Percentiles rank a stretch among this genome's conserved stretches.
Conservation (phyloP, 306 rosid species). For the Prunus mongolica region DNA sequence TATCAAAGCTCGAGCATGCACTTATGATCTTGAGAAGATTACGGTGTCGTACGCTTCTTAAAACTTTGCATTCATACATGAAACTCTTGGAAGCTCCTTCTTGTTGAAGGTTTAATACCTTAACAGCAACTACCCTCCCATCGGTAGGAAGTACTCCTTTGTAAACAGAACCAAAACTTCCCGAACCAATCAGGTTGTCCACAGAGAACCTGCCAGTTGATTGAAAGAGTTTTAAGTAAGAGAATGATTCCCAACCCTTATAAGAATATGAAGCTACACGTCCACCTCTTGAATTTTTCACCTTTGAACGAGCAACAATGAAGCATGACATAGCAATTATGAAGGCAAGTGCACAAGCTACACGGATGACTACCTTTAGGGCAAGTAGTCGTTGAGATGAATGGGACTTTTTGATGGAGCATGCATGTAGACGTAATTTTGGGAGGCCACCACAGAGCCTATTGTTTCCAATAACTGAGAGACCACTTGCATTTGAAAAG, state of each 20-base stretch:
- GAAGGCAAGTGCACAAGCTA: background rate
- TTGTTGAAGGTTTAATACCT: background rate
- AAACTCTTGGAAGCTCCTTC: background rate
- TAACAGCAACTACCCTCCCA: too few species aligned
- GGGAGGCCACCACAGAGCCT: conserved; percentile 29
- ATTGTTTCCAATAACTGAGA: conserved; percentile 22
- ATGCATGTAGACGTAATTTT: conserved; percentile 16
- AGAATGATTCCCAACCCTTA: background rate
- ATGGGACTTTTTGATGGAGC: background rate
- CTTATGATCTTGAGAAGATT: conserved; percentile 45
- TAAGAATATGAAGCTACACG: background rate
- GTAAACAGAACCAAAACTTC: background rate
- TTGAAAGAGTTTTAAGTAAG: background rate
- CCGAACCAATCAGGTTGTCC: background rate
- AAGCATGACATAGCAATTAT: background rate
- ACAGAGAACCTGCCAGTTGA: background rate
- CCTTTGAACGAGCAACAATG: background rate
- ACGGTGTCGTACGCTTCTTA: background rate
- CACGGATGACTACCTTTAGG: background rate
- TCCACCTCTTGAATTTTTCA: background rate
- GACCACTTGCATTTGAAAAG: conserved; percentile 18
- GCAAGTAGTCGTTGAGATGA: conserved; percentile 5
- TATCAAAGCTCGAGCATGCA: conserved; percentile 22
- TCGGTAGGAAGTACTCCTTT: too few species aligned
- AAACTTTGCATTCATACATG: background rate